A percentile compares a stretch with the other conserved stretches of the same genome.
Conservation (phyloP, 306 rosid genomes). For the Vicia faba region DNA sequence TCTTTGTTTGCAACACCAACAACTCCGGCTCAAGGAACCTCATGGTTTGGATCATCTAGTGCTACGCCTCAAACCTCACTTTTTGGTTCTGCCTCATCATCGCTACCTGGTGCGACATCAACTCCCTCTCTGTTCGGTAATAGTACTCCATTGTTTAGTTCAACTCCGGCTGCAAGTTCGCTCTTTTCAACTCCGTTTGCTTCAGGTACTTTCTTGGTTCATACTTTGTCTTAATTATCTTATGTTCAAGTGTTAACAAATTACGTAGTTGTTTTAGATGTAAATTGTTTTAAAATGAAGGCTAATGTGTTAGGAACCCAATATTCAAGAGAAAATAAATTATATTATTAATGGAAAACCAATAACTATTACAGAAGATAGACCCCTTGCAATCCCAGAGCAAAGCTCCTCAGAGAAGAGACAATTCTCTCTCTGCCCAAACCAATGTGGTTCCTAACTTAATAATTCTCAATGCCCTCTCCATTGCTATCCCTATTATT, state of each 20-base stretch:
- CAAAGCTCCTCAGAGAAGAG: too few species aligned
- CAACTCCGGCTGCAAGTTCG: slow-evolving; percentile 62
- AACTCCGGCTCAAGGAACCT: slow-evolving; percentile 59
- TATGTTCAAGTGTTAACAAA: slow-evolving; percentile 22
- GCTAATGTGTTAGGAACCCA: too few species aligned
- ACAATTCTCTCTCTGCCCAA: too few species aligned
- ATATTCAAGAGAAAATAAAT: too few species aligned
- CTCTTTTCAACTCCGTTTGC: slow-evolving; percentile 78
- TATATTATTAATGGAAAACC: too few species aligned
- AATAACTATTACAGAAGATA: too few species aligned
- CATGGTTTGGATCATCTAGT: slow-evolving; percentile 66
- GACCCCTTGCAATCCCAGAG: too few species aligned
- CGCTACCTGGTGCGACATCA: slow-evolving; percentile 58
- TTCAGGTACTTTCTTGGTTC: slow-evolving; percentile 60
- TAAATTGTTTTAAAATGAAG: slow-evolving; percentile 26
- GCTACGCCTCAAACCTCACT: slow-evolving; percentile 64
- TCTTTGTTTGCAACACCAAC: slow-evolving; percentile 76
- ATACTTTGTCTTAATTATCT: slow-evolving; percentile 9
- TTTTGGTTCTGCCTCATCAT: slow-evolving; percentile 63
- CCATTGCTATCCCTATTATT: too few species aligned
- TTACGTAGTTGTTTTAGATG: slow-evolving; percentile 19
- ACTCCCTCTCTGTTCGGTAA: slow-evolving; percentile 67
- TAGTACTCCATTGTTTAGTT: slow-evolving; percentile 55
- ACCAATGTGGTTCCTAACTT: too few species aligned
- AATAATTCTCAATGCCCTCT: too few species aligned